Evolutionary conservation across 805 yeast genomes (phyloP).

Genomic region (Cyberlindnera xylosilytica): DNA sequence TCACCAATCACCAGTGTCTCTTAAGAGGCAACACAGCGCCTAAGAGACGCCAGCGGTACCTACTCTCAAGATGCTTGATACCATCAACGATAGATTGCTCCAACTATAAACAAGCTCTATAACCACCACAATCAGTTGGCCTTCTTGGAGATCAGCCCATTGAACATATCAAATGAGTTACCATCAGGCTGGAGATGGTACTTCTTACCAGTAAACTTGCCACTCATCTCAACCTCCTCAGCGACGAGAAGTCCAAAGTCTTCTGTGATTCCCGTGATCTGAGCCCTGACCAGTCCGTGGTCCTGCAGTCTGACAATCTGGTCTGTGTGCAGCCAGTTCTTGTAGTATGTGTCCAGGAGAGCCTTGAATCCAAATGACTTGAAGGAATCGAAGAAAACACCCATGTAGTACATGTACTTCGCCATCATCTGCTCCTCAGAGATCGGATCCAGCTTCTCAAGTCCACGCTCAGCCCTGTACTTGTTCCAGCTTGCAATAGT

Average conservation of each 20-base stretch:
- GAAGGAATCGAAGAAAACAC: conserved; percentile 58
- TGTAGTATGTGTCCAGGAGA: conserved; percentile 69
- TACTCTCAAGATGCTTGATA: too few relatives aligned
- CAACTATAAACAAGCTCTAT: too few relatives aligned
- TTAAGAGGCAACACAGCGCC: too few relatives aligned
- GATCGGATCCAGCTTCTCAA: conserved; percentile 25
- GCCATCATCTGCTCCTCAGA: conserved; percentile 59
- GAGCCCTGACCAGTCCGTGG: conserved; percentile 50
- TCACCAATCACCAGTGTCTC: too few relatives aligned
- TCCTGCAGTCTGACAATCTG: conserved; percentile 71
- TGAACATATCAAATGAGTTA: conserved; percentile 92
- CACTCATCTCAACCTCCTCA: conserved; percentile 52
- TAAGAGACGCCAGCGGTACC: too few relatives aligned
- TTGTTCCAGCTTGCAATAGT: conserved; percentile 62
- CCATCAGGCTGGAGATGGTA: conserved; percentile 94
- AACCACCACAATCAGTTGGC: conserved; percentile 22
- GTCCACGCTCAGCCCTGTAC: conserved; percentile 41
- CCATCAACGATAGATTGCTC: too few relatives aligned
- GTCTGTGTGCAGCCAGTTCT: conserved; percentile 78
- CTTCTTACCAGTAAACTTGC: conserved; percentile 47
- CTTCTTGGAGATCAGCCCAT: conserved; percentile 74
- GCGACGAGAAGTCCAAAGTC: conserved; percentile 85
- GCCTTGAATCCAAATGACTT: conserved; percentile 61
- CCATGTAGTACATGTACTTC: conserved; percentile 60
- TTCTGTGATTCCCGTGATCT: conserved; percentile 73